phyloP scores from a whole-genome alignment of 768 basidiomycete genomes.

The Neoboletus subvelutipes region DNA sequence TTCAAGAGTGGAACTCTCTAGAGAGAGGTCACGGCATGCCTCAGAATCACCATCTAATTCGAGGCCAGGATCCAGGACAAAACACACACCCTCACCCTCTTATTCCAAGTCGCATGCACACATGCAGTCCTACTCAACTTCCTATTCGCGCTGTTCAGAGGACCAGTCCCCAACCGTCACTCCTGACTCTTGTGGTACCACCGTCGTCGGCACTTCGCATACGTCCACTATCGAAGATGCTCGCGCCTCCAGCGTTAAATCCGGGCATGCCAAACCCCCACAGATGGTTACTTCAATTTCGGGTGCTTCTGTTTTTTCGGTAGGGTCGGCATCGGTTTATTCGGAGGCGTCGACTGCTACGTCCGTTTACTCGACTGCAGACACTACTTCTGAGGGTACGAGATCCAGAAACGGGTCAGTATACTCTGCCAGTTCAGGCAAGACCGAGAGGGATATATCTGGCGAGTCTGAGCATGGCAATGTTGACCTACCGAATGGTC shows the following conservation, averaged over 20 bases:
- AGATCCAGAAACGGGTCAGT: slow-evolving; percentile 17
- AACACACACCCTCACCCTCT: slow-evolving; percentile 18
- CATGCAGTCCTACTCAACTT: slow-evolving; percentile 17
- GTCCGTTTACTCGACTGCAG: slow-evolving; percentile 17
- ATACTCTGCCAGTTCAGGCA: slow-evolving; percentile 7
- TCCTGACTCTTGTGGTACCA: slow-evolving; percentile 4
- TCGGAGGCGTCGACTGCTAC: slow-evolving; percentile 31
- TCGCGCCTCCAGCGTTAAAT: neutral
- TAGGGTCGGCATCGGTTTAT: slow-evolving; percentile 26
- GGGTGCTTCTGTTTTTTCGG: slow-evolving; percentile 28
- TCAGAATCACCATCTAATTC: slow-evolving; percentile 22
- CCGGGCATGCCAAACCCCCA: slow-evolving; percentile 20
- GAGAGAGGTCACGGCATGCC: slow-evolving; percentile 4
- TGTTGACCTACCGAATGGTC: slow-evolving; percentile 3
- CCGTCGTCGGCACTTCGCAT: neutral
- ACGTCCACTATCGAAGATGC: neutral
- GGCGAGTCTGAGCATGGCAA: slow-evolving; percentile 12
- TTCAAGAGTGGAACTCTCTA: neutral
- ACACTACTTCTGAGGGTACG: slow-evolving; percentile 1
- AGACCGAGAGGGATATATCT: slow-evolving; percentile 19
- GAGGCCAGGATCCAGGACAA: slow-evolving; percentile 19
- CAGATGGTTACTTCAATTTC: slow-evolving; percentile 27
- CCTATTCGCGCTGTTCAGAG: slow-evolving; percentile 16
- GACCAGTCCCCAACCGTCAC: slow-evolving; percentile 5
- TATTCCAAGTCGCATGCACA: slow-evolving; percentile 11